phyloP scores from a whole-genome alignment of 768 basidiomycete genomes.

The Clitopilus passeckerianus region DNA sequence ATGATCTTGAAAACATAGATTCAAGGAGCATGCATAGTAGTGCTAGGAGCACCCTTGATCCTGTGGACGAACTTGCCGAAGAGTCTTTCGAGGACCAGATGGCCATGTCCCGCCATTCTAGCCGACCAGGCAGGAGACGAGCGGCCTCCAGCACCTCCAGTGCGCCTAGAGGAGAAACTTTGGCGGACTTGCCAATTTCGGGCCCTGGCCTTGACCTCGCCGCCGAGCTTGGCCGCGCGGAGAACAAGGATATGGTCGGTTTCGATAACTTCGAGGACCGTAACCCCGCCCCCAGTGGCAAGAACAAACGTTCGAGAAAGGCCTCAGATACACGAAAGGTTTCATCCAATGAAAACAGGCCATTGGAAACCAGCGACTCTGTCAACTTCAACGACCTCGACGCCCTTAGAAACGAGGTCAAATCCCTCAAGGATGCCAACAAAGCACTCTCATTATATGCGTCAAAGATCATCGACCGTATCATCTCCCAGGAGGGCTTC shows the following conservation, averaged over 20 bases:
- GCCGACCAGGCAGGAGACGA: slow-evolving; percentile 45
- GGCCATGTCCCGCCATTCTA: slow-evolving; percentile 31
- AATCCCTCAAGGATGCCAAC: slow-evolving; percentile 91
- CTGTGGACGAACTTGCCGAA: slow-evolving; percentile 50
- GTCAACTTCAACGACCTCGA: slow-evolving; percentile 52
- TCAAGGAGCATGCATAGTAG: slow-evolving; percentile 53
- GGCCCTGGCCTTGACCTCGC: slow-evolving; percentile 88
- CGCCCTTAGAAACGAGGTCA: slow-evolving; percentile 80
- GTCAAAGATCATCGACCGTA: slow-evolving; percentile 96
- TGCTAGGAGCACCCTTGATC: slow-evolving; percentile 53
- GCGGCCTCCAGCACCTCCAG: slow-evolving; percentile 40
- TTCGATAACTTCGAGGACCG: slow-evolving; percentile 48
- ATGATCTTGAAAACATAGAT: slow-evolving; percentile 38
- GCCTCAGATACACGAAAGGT: slow-evolving; percentile 33
- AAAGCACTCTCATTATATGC: slow-evolving; percentile 94
- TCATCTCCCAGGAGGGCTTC: slow-evolving; percentile 94
- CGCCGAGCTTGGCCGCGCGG: slow-evolving; percentile 86
- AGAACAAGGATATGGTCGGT: slow-evolving; percentile 78
- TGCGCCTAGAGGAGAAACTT: slow-evolving; percentile 69
- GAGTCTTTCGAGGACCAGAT: slow-evolving; percentile 16
- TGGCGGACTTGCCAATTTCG: slow-evolving; percentile 82
- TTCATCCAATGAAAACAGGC: slow-evolving; percentile 25
- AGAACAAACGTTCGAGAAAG: slow-evolving; percentile 46
- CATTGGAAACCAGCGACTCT: slow-evolving; percentile 37
- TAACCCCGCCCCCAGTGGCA: slow-evolving; percentile 39